A percentile compares a stretch with the other conserved stretches of the same genome.
These are phyloP conservation scores for Entamoeba moshkovskii DNA, from an alignment of 208 protist species.

Conservation along the genomic window DNA sequence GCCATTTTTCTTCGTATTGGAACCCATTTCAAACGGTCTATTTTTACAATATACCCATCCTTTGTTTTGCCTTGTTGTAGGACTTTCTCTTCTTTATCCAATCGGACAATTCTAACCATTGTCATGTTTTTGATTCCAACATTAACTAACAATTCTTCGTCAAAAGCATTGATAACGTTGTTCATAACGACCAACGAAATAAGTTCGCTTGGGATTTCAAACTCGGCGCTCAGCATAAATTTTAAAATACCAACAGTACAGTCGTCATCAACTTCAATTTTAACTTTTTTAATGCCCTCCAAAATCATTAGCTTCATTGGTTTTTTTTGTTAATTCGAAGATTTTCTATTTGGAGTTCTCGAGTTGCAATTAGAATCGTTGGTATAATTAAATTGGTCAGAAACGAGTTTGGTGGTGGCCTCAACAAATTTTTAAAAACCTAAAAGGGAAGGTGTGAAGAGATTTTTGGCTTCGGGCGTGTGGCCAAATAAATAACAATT, in stretches of 20 bases:
- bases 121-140: neutral
- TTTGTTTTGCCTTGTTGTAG: neutral
- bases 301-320: neutral
- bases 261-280: neutral
- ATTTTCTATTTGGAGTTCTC: too few relatives aligned
- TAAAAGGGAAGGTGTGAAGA: too few relatives aligned
- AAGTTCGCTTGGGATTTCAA: neutral
- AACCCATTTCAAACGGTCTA: neutral
- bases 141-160: neutral
- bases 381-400: too few relatives aligned
- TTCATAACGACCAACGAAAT: neutral
- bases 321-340: too few relatives aligned
- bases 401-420: too few relatives aligned
- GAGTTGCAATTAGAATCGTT: too few relatives aligned
- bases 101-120: neutral
- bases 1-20: neutral
- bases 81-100: neutral
- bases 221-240: neutral
- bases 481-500: too few relatives aligned
- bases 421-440: too few relatives aligned
- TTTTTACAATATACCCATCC: neutral
- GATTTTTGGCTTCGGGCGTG: too few relatives aligned
- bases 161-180: neutral
- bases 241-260: neutral
- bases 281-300: neutral